Evolutionary conservation across 129 eudicot genomes (phyloP).

Genomic region (Centaurea solstitialis): DNA sequence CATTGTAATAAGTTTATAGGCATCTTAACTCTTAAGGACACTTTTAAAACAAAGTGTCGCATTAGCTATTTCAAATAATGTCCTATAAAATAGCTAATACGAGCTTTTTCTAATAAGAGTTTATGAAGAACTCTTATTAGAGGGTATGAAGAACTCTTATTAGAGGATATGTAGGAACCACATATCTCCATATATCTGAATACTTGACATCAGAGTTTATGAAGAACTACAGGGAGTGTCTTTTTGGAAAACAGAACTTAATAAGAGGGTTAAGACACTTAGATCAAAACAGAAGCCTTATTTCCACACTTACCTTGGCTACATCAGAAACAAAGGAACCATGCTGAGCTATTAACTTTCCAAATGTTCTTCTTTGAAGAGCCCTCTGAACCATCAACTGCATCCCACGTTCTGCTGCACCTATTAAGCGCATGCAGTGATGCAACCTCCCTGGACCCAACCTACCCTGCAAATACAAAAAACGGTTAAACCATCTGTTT

Average conservation of each 20-base stretch:
- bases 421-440: slow-evolving; percentile 96
- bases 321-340: slow-evolving; percentile 89
- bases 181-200: background rate
- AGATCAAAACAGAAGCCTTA: background rate
- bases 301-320: slow-evolving; percentile 61
- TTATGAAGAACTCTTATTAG: no score
- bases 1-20: no score
- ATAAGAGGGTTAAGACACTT: background rate
- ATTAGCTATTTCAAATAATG: no score
- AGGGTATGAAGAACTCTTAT: no score
- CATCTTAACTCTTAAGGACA: no score
- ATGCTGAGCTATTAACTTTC: slow-evolving; percentile 84
- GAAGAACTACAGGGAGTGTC: background rate
- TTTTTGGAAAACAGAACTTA: background rate
- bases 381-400: slow-evolving; percentile 90
- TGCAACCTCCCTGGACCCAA: slow-evolving; percentile 98
- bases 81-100: no score
- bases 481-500: background rate
- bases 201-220: background rate
- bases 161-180: background rate
- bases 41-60: no score
- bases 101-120: no score
- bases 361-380: slow-evolving; percentile 76
- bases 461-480: slow-evolving; percentile 66
- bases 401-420: slow-evolving; percentile 99